phyloP scores from a whole-genome alignment of 192 early-diverging fungal species.

The Gryganskiella cystojenkinii region DNA sequence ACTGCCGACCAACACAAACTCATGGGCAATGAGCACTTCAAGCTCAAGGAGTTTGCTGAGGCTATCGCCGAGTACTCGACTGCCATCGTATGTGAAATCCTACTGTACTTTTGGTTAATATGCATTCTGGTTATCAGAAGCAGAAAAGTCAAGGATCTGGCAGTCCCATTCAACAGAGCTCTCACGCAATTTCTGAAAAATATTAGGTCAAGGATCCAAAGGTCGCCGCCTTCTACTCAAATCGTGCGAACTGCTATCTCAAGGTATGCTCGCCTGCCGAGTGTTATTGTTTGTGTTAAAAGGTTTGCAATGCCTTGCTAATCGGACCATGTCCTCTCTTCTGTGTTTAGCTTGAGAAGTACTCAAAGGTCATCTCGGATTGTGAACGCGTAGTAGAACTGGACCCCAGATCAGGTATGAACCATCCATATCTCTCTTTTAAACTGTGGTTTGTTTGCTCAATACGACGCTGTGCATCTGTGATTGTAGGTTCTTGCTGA shows the following conservation, averaged over 20 bases:
- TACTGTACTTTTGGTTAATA: background rate
- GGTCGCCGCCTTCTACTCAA: constrained; percentile 81
- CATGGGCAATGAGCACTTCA: constrained; percentile 70
- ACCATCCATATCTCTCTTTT: too few species aligned
- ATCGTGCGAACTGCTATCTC: constrained; percentile 81
- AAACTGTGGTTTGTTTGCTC: too few species aligned
- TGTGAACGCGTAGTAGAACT: constrained; percentile 73
- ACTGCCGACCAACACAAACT: constrained; percentile 65
- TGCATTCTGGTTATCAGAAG: background rate
- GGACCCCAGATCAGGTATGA: constrained; percentile 66
- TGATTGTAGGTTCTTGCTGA: too few species aligned
- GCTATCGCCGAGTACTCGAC: constrained; percentile 80
- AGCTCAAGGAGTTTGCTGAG: constrained; percentile 64
- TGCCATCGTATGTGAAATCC: constrained; percentile 69
- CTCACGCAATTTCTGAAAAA: background rate
- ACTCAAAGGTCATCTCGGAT: constrained; percentile 67
- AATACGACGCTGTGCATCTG: too few species aligned
- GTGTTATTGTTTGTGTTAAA: background rate
- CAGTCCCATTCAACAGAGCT: background rate
- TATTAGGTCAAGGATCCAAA: constrained; percentile 68
- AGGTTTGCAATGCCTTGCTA: background rate
- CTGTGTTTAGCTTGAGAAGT: constrained; percentile 61
- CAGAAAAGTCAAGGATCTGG: background rate
- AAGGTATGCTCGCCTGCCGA: constrained; percentile 41
- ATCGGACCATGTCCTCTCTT: background rate